Base-by-base conservation (phyloP, 1,139 yeast genomes). In the Zygosaccharomyces pseudobailii region DNA sequence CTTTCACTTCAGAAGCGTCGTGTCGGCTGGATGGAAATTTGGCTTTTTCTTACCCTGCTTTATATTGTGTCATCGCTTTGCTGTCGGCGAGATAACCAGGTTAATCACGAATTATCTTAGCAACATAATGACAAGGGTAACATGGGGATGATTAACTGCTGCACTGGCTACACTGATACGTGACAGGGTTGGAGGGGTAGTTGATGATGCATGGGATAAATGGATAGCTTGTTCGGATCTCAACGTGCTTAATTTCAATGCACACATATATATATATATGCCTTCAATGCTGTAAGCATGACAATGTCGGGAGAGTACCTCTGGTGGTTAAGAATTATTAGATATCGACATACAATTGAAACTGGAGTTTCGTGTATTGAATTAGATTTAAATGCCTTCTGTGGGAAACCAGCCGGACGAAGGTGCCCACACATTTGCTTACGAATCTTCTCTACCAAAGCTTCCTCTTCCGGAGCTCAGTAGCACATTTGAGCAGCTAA, bases 381-480 rank as follows among this genome's bases (percentile, higher is more conserved):
- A 8, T 28, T 10, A 13, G 31, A 28, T 5, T 5, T 8, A 19
- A 3, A 38, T 38, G 41, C 34, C 35, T 13, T 28, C 41, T 10
- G 13, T 38, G 17, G 33, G 28, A 27, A 9, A 27, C 4, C 6
- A 19, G 5, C 6, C n/a, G 5, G 41, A 13, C 8, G 10, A 10
- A 7, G 19, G 20, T 33, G 22, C 27, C 6, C 20, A 3, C 9
- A 46, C 51, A 22, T 50, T 60, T 40, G 40, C 45, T 7, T 46
- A 52, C 38, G 65, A 60, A 42, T 52, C 50, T 6, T 17, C 19
- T 4, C 45, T 62, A 34, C 66, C 66, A 3, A 58, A 53, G 36
- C 40, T 62, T 33, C 68, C 67, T 1, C 42, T 63, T 22, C 67
- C 68, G 3, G 54, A 50, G 10, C 17, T 62, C 17, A 19, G 41